phyloP scores from a whole-genome alignment of 2,329 filamentous ascomycete species.

The Penicillium sp. region DNA sequence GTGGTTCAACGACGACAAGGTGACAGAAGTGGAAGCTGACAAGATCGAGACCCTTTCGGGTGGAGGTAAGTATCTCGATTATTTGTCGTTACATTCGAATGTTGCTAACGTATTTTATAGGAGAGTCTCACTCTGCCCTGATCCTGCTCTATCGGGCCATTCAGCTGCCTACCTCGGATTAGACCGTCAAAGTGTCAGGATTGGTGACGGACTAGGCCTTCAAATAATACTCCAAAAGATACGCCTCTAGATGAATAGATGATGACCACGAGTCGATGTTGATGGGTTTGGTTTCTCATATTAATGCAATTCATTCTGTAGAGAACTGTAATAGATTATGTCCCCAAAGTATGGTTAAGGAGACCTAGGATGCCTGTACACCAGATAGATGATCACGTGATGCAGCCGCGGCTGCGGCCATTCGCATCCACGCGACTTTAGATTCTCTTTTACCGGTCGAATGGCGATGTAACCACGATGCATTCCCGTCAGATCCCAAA shows the following conservation, averaged over 20 bases:
- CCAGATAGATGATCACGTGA: constrained; percentile 8
- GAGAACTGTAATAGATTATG: background rate
- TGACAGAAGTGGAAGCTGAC: constrained; percentile 82
- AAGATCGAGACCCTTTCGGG: constrained; percentile 88
- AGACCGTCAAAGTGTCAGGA: background rate
- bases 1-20: constrained; percentile 99
- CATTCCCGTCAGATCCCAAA: constrained; percentile 24
- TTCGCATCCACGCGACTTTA: constrained; percentile 1
- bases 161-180: constrained; percentile 44
- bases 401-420: background rate
- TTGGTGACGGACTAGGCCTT: background rate
- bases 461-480: constrained; percentile 29
- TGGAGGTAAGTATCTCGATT: constrained; percentile 57
- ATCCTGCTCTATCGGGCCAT: constrained; percentile 50
- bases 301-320: background rate
- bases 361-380: background rate
- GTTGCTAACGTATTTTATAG: constrained; percentile 27
- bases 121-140: constrained; percentile 49
- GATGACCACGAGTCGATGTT: constrained; percentile 21
- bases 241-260: constrained; percentile 25
- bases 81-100: constrained; percentile 1
- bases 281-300: background rate
- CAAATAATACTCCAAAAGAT: constrained; percentile 2
- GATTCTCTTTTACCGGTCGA: constrained; percentile 1
- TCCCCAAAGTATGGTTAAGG: background rate